phyloP scores from a whole-genome alignment of 441 rosid species.

The Gossypium aridum region DNA sequence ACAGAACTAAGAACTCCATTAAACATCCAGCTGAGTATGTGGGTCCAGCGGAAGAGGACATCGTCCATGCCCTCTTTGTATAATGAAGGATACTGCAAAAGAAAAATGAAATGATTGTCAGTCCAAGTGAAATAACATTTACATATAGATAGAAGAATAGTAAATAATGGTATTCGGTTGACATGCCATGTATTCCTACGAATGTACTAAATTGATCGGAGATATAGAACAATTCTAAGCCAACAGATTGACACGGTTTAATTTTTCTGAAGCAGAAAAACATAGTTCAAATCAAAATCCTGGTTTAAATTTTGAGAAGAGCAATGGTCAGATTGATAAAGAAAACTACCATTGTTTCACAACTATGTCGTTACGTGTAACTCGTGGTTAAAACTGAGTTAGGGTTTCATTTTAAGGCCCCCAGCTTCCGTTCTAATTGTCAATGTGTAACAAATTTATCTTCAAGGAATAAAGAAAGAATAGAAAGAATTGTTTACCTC shows the following conservation, averaged over 20 bases:
- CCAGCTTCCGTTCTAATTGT: too few relatives aligned
- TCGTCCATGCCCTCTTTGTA: slow-evolving; percentile 75
- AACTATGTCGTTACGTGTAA: neutral
- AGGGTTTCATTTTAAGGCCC: too few relatives aligned
- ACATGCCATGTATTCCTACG: neutral
- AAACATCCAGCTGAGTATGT: slow-evolving; percentile 77
- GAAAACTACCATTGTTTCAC: neutral
- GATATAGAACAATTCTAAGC: neutral
- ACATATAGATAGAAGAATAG: neutral
- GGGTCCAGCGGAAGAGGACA: slow-evolving; percentile 73
- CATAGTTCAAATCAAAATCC: neutral
- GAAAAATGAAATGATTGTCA: neutral
- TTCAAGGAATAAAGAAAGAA: neutral
- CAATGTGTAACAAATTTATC: too few relatives aligned
- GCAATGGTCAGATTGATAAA: neutral
- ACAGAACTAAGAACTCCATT: slow-evolving; percentile 72
- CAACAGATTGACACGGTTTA: neutral
- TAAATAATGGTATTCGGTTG: neutral
- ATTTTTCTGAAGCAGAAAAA: neutral
- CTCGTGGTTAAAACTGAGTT: neutral
- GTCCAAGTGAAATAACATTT: neutral
- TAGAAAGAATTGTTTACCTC: slow-evolving; percentile 35
- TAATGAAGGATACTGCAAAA: slow-evolving; percentile 53
- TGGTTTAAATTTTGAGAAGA: neutral
- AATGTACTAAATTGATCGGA: neutral